Conservation (phyloP, 306 rosid species). For the Sphenostylis stenocarpa region DNA sequence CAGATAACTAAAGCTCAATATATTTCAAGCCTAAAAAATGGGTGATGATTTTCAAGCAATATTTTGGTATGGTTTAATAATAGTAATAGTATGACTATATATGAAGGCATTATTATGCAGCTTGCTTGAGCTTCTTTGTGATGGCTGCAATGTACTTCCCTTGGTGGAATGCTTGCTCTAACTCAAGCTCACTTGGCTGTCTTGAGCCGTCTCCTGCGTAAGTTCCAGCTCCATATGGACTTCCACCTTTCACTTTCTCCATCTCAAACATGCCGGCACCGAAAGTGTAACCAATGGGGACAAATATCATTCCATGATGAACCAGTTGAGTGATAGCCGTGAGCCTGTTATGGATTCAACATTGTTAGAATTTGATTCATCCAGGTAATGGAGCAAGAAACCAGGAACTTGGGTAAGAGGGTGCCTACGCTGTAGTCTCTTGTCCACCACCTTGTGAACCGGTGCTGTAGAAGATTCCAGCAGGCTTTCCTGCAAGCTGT, state of each 20-base stretch:
- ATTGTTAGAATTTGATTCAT: not conserved
- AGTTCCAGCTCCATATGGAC: conserved; percentile 96
- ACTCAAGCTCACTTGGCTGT: conserved; percentile 79
- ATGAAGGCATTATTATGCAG: conserved; percentile 44
- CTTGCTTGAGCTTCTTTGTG: conserved; percentile 92
- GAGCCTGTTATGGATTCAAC: conserved; percentile 49
- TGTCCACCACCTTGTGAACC: conserved; percentile 99
- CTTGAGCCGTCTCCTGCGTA: conserved; percentile 92
- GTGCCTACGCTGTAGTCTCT: conserved; percentile 93
- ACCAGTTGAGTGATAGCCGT: conserved; percentile 97
- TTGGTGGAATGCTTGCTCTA: conserved; percentile 91
- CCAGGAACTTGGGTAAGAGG: not conserved
- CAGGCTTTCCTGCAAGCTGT: conserved; percentile 94
- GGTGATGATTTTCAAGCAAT: conserved; percentile 43
- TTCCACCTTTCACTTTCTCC: conserved; percentile 94
- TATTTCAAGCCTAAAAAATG: conserved; percentile 45
- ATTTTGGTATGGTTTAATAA: conserved; percentile 24
- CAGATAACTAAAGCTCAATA: conserved; percentile 40
- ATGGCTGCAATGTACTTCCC: conserved; percentile 82
- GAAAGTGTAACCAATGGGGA: conserved; percentile 88
- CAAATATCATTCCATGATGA: conserved; percentile 92
- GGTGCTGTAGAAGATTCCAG: conserved; percentile 90
- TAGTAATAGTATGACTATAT: conserved; percentile 33
- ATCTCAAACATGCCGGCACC: conserved; percentile 97
- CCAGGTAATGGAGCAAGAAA: not conserved